Conservation (phyloP, 139 green algal species). For the Chlamydomonas sphaeroides region DNA sequence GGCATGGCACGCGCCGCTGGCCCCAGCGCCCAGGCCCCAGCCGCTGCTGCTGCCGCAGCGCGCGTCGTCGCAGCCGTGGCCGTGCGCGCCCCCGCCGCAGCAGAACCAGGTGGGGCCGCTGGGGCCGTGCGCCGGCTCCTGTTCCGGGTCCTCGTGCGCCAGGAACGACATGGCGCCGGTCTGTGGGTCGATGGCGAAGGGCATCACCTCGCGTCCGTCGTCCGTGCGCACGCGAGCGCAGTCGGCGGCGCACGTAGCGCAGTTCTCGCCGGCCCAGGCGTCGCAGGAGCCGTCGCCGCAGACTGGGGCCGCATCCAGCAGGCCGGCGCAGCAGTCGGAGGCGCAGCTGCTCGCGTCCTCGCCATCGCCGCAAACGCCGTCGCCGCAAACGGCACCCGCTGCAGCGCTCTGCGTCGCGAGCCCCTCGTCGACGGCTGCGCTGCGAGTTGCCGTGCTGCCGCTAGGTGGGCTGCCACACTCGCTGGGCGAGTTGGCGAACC, state of each 20-base stretch:
- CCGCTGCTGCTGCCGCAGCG: background rate
- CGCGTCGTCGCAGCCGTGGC: background rate
- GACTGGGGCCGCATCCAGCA: background rate
- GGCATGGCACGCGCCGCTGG: background rate
- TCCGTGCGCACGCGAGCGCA: slow-evolving; percentile 7
- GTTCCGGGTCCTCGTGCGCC: background rate
- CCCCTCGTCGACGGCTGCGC: background rate
- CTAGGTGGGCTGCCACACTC: background rate
- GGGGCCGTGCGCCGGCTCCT: background rate
- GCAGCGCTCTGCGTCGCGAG: too few species aligned
- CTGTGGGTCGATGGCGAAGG: background rate
- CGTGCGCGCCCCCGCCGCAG: background rate
- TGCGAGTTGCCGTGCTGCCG: background rate
- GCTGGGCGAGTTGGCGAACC: background rate
- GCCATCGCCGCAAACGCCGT: background rate
- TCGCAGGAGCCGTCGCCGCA: slow-evolving; percentile 28
- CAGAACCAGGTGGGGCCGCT: background rate
- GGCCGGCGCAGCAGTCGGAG: background rate
- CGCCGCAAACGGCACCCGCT: background rate
- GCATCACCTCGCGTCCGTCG: background rate
- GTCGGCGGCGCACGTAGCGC: background rate
- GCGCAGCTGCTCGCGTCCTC: background rate
- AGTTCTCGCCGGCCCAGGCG: slow-evolving; percentile 31
- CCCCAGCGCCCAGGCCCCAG: background rate
- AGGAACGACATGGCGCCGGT: background rate